Conservation (phyloP, 1,139 yeast species). For the Insectozyma bohioensis region DNA sequence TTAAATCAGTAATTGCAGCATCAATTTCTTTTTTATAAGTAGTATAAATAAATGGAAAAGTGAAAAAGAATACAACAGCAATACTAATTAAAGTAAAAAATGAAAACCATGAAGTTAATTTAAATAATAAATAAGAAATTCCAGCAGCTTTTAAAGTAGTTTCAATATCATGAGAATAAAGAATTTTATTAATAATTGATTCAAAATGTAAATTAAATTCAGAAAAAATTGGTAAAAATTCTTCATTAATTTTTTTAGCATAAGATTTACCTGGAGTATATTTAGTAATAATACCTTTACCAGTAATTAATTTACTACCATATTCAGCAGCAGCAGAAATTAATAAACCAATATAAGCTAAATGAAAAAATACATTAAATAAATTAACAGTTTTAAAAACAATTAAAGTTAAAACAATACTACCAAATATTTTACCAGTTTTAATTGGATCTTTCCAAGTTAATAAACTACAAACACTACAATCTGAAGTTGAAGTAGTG, state of each 20-base stretch:
- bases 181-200: conserved; percentile 53
- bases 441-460: conserved; percentile 83
- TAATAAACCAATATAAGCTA: conserved; percentile 46
- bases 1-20: conserved; percentile 59
- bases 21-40: conserved; percentile 81
- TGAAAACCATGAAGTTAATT: conserved; percentile 75
- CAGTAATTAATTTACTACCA: conserved; percentile 62
- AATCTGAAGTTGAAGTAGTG: neutral
- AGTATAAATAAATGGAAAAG: conserved; percentile 73
- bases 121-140: conserved; percentile 60
- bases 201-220: conserved; percentile 43
- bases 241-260: conserved; percentile 40
- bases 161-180: conserved; percentile 67
- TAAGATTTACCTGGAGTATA: conserved; percentile 46
- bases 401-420: conserved; percentile 56
- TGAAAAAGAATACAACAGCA: conserved; percentile 62
- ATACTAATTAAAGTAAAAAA: conserved; percentile 64
- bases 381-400: conserved; percentile 70
- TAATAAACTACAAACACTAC: conserved; percentile 36
- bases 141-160: conserved; percentile 74
- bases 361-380: conserved; percentile 63
- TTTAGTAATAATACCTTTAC: conserved; percentile 70
- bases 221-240: conserved; percentile 46
- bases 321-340: conserved; percentile 71
- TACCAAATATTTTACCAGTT: conserved; percentile 77